phyloP scores from a whole-genome alignment of 192 early-diverging fungal species.

The Mortierella claussenii region DNA sequence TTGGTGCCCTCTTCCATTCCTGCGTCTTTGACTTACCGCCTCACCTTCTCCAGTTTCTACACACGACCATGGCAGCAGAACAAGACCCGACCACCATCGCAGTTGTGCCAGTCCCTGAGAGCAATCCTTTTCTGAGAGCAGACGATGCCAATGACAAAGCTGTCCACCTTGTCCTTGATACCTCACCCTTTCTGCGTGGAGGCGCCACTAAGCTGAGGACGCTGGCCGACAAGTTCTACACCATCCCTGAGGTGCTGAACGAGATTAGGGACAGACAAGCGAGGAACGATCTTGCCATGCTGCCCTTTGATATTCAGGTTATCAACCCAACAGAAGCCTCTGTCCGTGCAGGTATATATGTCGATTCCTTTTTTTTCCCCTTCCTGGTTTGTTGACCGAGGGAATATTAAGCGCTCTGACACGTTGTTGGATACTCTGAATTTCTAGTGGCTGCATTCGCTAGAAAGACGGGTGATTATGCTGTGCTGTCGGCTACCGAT shows the following conservation, averaged over 20 bases:
- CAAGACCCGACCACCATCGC: not conserved
- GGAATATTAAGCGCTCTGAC: too few relatives aligned
- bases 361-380: too few relatives aligned
- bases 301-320: conserved; percentile 73
- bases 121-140: conserved; percentile 34
- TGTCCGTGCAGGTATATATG: conserved; percentile 67
- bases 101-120: not conserved
- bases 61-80: conserved; percentile 29
- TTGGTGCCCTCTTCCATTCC: conserved; percentile 5
- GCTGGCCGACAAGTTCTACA: conserved; percentile 80
- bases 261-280: conserved; percentile 86
- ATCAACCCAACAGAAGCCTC: conserved; percentile 72
- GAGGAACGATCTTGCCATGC: conserved; percentile 63
- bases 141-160: conserved; percentile 54
- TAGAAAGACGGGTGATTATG: conserved; percentile 92
- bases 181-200: conserved; percentile 78
- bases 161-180: conserved; percentile 75
- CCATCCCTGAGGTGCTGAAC: conserved; percentile 86
- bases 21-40: too few relatives aligned
- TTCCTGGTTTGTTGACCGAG: too few relatives aligned
- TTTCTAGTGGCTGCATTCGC: conserved; percentile 85
- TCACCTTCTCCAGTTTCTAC: too few relatives aligned
- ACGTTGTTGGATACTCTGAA: too few relatives aligned
- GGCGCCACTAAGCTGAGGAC: conserved; percentile 59
- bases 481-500: conserved; percentile 83